Evolutionary conservation across 805 yeast genomes (phyloP), one percentile per base, ranked within the genome.

Genomic region (Sugiyamaella smithiae): DNA sequence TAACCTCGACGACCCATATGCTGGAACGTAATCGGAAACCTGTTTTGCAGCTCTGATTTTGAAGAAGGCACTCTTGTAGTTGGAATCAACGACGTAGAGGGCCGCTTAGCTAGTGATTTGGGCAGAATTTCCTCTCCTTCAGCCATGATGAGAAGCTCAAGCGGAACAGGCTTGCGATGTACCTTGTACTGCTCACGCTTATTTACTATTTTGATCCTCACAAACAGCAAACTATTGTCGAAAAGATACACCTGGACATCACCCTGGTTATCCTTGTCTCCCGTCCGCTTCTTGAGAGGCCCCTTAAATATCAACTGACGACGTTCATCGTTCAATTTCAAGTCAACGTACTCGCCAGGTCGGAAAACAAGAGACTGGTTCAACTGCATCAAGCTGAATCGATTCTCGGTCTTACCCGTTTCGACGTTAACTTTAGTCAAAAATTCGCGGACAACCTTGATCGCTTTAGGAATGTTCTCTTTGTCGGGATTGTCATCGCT

Each of bases 111-210:
- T 47, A 60, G 57, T 40, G 68, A 65, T 57, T 71, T 75, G 54
- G 84, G 67, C 1, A 82, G 74, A 11, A 93, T 89, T 52, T 88
- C 97, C 61, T 85, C 95, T 2, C 85, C 81, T 46, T 90, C 78
- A 28, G 91, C 80, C 7, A 56, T 46, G 9, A 62, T 51, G 24
- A 66, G 55, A 36, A 66, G 48, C 45, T 65, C 69, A 36, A 66
- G 54, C 2, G 70, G 70, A 38, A 66, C 64, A 4, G 70, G 70
- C 62, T 90, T 77, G 61, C 91, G 93, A 66, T 85, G 87, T 11
- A 91, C 98, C 60, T 89, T 85, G 60, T 85, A 85, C 53, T 87
- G 95, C 61, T 91, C 97, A 60, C 96, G 79, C 67, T 89, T 89
- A 64, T 87, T 90, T 46, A 86, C 88, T 12, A 85, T 74, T 65